Evolutionary conservation across 352 stramenopile species (phyloP).

Genomic region (Phytophthora sp.): DNA sequence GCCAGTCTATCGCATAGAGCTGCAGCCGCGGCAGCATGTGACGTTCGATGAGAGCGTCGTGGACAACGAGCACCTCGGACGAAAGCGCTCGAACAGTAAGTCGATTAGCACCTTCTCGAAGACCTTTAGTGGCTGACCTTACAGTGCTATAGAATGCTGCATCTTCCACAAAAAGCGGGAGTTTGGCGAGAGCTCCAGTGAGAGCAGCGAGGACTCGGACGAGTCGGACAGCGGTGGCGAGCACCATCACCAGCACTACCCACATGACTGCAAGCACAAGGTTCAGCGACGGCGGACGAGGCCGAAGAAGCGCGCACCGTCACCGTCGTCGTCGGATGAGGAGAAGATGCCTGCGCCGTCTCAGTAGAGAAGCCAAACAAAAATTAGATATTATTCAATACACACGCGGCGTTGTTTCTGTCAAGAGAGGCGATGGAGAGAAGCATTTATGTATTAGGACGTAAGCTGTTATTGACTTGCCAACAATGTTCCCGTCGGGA

Average conservation of each 20-base stretch:
- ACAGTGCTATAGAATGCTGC: conserved; percentile 78
- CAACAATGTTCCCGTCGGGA: conserved; percentile 18
- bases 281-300: conserved; percentile 23
- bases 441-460: conserved; percentile 35
- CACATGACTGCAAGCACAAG: conserved; percentile 43
- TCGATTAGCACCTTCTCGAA: neutral
- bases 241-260: conserved; percentile 33
- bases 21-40: conserved; percentile 84
- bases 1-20: conserved; percentile 69
- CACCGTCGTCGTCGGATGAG: conserved; percentile 45
- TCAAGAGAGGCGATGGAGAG: conserved; percentile 2
- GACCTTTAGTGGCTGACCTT: conserved; percentile 1
- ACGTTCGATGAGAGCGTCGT: conserved; percentile 90
- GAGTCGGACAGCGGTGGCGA: conserved; percentile 30
- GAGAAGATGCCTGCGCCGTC: conserved; percentile 36
- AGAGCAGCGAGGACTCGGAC: conserved; percentile 87
- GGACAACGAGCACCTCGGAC: conserved; percentile 93
- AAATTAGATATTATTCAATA: conserved; percentile 13
- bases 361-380: conserved; percentile 25
- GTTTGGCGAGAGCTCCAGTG: conserved; percentile 92
- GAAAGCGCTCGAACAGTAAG: conserved; percentile 92
- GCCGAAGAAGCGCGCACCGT: conserved; percentile 42
- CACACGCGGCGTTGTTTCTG: conserved; percentile 6
- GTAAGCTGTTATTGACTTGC: conserved; percentile 13
- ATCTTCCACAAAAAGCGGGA: conserved; percentile 94